Conservation (phyloP, 2,329 filamentous ascomycete genomes). For the Diatrype stigma region DNA sequence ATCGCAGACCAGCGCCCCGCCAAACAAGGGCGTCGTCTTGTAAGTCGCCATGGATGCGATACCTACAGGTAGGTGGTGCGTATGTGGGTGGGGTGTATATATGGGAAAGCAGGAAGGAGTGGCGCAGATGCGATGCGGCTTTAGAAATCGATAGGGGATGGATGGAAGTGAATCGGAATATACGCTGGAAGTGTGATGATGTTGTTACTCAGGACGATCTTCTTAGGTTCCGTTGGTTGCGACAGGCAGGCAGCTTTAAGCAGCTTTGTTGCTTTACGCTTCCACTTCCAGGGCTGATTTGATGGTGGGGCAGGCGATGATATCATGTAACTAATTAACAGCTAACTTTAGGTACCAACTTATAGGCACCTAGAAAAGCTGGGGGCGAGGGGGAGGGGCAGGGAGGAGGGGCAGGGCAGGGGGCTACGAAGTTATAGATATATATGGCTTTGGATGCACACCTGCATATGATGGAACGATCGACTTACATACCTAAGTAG, state of each 20-base stretch:
- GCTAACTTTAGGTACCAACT: too few species aligned
- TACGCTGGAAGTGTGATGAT: background rate
- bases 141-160: background rate
- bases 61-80: background rate
- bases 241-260: background rate
- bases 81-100: background rate
- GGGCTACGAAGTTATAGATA: too few species aligned
- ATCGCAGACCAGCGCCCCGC: constrained; percentile 66
- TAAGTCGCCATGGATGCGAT: constrained; percentile 45
- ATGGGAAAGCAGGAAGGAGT: background rate
- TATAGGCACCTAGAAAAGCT: too few species aligned
- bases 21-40: constrained; percentile 60
- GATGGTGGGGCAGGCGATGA: constrained; percentile 5
- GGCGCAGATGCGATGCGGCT: background rate
- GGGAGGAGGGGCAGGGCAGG: too few species aligned
- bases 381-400: too few species aligned
- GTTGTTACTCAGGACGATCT: background rate
- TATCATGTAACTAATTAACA: constrained; percentile 5
- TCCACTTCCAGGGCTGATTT: too few species aligned
- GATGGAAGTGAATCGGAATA: background rate
- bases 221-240: background rate
- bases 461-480: too few species aligned
- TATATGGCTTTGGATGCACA: too few species aligned
- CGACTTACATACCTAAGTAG: too few species aligned
- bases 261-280: too few species aligned